Evolutionary conservation across 2,329 filamentous ascomycete species (phyloP).

Genomic region (Fusarium proliferatum): DNA sequence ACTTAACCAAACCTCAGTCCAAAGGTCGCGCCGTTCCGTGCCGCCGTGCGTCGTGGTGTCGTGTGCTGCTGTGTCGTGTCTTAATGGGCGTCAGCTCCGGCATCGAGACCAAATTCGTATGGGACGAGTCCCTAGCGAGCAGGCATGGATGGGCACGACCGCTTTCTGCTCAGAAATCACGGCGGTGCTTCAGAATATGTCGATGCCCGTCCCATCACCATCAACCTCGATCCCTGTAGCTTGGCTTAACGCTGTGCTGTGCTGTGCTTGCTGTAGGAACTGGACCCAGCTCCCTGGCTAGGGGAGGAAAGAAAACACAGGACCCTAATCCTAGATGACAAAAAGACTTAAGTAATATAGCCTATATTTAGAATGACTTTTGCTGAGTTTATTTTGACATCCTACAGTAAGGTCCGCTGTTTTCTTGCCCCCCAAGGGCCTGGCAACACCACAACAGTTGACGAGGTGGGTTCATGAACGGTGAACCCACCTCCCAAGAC

Average conservation of each 20-base stretch:
- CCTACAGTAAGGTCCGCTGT: too few species aligned
- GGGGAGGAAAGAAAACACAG: too few species aligned
- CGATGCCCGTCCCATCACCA: constrained; percentile 36
- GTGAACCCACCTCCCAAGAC: constrained; percentile 6
- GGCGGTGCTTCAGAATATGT: constrained; percentile 40
- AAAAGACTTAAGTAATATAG: too few species aligned
- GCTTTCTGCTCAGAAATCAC: constrained; percentile 29
- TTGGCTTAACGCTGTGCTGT: constrained; percentile 1
- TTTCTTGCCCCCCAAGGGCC: too few species aligned
- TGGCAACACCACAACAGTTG: constrained; percentile 6
- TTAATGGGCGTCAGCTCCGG: neutral
- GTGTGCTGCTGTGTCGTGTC: constrained; percentile 3
- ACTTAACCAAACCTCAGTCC: constrained; percentile 6
- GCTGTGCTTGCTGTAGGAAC: neutral
- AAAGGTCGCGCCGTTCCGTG: constrained; percentile 17
- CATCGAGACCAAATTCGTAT: neutral
- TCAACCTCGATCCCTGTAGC: constrained; percentile 39
- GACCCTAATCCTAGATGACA: too few species aligned
- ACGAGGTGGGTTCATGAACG: constrained; percentile 29
- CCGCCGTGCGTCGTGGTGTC: constrained; percentile 8
- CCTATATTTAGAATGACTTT: too few species aligned
- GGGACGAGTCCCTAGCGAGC: neutral
- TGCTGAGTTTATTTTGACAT: too few species aligned
- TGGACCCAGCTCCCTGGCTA: neutral
- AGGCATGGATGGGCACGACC: constrained; percentile 25